Evolutionary conservation across 495 filamentous ascomycete genomes (phyloP), one percentile per base, ranked within the genome.

Genomic region (Lepraria neglecta): DNA sequence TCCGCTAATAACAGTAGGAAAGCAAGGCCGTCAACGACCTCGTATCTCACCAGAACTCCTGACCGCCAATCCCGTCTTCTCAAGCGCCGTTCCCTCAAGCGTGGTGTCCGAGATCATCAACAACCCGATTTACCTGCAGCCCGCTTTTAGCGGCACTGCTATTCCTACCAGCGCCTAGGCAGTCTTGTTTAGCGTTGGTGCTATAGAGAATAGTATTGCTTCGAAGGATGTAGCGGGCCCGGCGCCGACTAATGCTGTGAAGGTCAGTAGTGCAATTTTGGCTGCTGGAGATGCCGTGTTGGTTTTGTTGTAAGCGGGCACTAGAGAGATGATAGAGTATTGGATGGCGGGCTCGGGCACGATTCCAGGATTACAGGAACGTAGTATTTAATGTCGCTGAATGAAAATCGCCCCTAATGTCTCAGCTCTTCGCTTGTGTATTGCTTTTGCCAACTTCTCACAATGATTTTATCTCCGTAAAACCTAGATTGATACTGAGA

Each of bases 251-350:
- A 27, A 27, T 15, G 57, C 3, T 4, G 45, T 27, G 30, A 42
- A 28, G 14, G 31, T 59, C 24, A 44, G 35, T 15, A 30, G 57
- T 7, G 45, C 45, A 0, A 17, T 48, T 42, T 9, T 59, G 57
- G 57, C 33, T 14, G 31, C 47, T 35, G 57, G 57, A 19, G 57
- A n/a, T 10, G 56, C 56, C 2, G 56, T 11, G 4, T 17, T 59
- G 31, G 56, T 28, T 12, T 15, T 59, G 11, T 24, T 40, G 43
- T 59, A 19, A 48, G 31, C 19, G 44, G 12, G 12, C 9, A 12
- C 35, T 38, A 6, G 6, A 19, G 6, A 11, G n/a, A 38, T 9
- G n/a, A 28, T 30, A 9, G n/a, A 42, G 17, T 3, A 15, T 35
- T 11, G 53, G 30, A n/a, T 9, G n/a, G n/a, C 21, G 33, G 33